Percentiles rank a stretch among this genome's conserved stretches.
These are phyloP conservation scores for Boletus semigastroideus DNA, from an alignment of 1,284 basidiomycete species.

Conservation along the genomic window DNA sequence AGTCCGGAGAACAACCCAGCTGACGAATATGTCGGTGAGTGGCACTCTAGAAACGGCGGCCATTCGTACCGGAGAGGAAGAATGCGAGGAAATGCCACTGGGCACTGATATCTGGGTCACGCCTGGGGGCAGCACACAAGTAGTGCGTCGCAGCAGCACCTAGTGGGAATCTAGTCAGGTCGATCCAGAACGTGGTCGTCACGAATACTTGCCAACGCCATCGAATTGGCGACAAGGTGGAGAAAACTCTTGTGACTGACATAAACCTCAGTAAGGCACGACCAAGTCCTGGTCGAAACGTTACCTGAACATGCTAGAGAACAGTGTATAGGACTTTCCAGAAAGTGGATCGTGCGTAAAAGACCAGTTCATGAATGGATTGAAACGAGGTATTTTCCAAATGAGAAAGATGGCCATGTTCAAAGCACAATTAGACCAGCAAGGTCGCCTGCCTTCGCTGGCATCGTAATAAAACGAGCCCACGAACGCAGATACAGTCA, in stretches of 20 bases:
- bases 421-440: slow-evolving; percentile 66
- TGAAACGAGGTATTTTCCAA: slow-evolving; percentile 67
- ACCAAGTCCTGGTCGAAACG: neutral
- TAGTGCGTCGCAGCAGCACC: slow-evolving; percentile 59
- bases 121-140: slow-evolving; percentile 43
- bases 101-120: slow-evolving; percentile 59
- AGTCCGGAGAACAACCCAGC: slow-evolving; percentile 71
- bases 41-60: no score
- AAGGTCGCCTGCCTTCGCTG: slow-evolving; percentile 66
- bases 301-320: slow-evolving; percentile 74
- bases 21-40: slow-evolving; percentile 26
- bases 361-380: slow-evolving; percentile 52
- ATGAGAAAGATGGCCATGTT: slow-evolving; percentile 69
- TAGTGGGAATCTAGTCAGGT: slow-evolving; percentile 26
- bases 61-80: slow-evolving; percentile 57
- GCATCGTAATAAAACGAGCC: slow-evolving; percentile 63
- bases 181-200: neutral
- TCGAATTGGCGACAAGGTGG: slow-evolving; percentile 64
- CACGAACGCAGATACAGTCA: slow-evolving; percentile 46
- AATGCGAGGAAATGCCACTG: slow-evolving; percentile 79
- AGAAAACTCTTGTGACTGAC: slow-evolving; percentile 60
- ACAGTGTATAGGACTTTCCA: slow-evolving; percentile 62
- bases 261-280: neutral
- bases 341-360: slow-evolving; percentile 72
- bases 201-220: slow-evolving; percentile 56